Base-by-base conservation (phyloP, 345 rosid species). In the Salix dunnii region DNA sequence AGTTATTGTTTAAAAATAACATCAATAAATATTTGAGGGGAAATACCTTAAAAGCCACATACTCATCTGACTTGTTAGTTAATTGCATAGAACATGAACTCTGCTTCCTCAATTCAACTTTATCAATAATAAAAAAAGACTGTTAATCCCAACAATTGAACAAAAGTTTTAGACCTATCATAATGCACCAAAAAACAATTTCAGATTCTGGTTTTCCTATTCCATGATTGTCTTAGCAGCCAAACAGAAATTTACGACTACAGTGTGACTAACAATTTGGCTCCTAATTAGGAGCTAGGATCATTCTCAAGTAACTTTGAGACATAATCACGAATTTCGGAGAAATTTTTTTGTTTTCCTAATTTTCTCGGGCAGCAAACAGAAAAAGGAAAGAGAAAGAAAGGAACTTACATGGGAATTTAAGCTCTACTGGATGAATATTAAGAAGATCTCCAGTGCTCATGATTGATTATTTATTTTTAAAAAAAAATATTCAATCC, bases 51-150 rank as follows among this genome's bases (percentile, higher is more conserved):
- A 91, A 94, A 14, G 92, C 97, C 38, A 94, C 89, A 82, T 68
- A 83, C 43, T 86, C 77, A 74, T 80, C 84, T 1, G 92, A 84
- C 87, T 91, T 94, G 90, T 90, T 94, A 73, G 86, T 85, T 80
- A 94, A 78, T 72, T 87, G 92, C 87, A 94, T 82, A 75, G 95
- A 88, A 78, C 94, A 91, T 67, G 94, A 83, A 75, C 91, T 90
- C 82, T 88, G 97, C 88, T 86, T 94, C 90, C 82, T 90, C 93
- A 90, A 79, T 83, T 91, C 94, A 86, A 93, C 96, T 93, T 80
- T 74, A 71, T 25, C 36, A 31, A 27, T 17, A 21, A 6, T 14
- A 4, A 21, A 77, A 36, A 10, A 31, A 6, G 7, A 27, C 30
- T 7, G 28, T 16, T 31, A 42, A 9, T n/a, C 35, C 17, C 13